phyloP scores from a whole-genome alignment of 768 basidiomycete genomes.

The Auricularia sp. region DNA sequence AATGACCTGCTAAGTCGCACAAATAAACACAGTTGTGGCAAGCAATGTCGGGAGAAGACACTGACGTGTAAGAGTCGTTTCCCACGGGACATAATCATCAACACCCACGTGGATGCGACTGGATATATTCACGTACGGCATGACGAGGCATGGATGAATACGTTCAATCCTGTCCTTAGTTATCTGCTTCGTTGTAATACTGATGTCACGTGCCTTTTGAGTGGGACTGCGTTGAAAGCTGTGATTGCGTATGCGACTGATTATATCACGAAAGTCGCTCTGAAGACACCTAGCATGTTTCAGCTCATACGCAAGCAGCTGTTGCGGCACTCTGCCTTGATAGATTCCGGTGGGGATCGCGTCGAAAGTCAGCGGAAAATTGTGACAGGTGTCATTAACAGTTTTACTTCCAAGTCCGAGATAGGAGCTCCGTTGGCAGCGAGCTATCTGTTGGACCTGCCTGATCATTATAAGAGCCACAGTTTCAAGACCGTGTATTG shows the following conservation, averaged over 20 bases:
- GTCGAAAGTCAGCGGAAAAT: conserved; percentile 20
- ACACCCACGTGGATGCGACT: neutral
- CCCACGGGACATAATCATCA: neutral
- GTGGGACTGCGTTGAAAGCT: conserved; percentile 10
- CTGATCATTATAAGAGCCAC: conserved; percentile 32
- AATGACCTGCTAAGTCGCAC: neutral
- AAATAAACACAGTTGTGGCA: neutral
- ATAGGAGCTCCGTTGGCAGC: conserved; percentile 29
- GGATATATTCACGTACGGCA: no score
- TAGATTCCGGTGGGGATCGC: conserved; percentile 17
- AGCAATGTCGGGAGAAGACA: conserved; percentile 12
- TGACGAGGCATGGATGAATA: no score
- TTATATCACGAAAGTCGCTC: conserved; percentile 10
- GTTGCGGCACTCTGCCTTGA: no score
- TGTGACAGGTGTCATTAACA: conserved; percentile 29
- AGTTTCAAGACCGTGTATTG: conserved; percentile 26
- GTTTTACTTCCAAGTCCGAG: conserved; percentile 26
- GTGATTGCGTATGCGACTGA: conserved; percentile 11
- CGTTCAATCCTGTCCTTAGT: no score
- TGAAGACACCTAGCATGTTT: conserved; percentile 7
- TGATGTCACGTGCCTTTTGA: conserved; percentile 13
- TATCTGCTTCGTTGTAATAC: conserved; percentile 11
- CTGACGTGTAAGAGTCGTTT: neutral
- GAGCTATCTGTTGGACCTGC: conserved; percentile 26
- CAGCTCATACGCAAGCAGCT: no score